Evolutionary conservation across 169 alveolate genomes (phyloP).

Genomic region (Perkinsus chesapeaki): DNA sequence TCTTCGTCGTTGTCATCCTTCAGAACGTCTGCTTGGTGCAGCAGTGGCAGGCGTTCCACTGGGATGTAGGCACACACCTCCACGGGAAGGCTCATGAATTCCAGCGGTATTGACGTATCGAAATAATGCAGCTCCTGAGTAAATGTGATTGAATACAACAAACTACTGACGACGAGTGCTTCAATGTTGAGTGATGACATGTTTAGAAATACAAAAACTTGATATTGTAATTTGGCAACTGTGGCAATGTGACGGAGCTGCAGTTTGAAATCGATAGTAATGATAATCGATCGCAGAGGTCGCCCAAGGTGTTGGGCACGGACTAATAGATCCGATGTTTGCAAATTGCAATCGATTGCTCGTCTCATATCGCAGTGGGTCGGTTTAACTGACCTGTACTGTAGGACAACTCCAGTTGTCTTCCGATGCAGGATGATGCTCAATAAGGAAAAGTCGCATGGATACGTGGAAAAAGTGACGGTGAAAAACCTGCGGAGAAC

Average conservation of each 20-base stretch:
- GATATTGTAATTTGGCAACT: too few relatives aligned
- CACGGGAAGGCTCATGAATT: background rate
- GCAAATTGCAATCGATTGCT: background rate
- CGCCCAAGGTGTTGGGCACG: too few relatives aligned
- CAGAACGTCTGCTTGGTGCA: background rate
- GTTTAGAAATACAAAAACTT: too few relatives aligned
- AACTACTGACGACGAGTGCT: too few relatives aligned
- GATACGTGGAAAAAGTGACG: background rate
- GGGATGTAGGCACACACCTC: background rate
- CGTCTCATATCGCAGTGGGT: too few relatives aligned
- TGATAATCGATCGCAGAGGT: too few relatives aligned
- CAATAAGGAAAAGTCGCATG: background rate
- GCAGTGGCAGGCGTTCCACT: background rate
- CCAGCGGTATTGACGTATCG: background rate
- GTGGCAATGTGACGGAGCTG: too few relatives aligned
- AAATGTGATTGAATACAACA: too few relatives aligned
- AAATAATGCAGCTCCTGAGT: background rate
- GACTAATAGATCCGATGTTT: too few relatives aligned
- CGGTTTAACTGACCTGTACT: too few relatives aligned
- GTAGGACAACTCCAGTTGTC: background rate
- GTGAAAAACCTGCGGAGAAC: background rate
- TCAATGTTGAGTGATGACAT: background rate
- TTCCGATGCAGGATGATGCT: background rate
- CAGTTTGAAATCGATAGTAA: too few relatives aligned
- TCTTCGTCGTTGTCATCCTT: background rate